phyloP scores from a whole-genome alignment of 1,284 basidiomycete genomes.

The Puccinia sorghi region DNA sequence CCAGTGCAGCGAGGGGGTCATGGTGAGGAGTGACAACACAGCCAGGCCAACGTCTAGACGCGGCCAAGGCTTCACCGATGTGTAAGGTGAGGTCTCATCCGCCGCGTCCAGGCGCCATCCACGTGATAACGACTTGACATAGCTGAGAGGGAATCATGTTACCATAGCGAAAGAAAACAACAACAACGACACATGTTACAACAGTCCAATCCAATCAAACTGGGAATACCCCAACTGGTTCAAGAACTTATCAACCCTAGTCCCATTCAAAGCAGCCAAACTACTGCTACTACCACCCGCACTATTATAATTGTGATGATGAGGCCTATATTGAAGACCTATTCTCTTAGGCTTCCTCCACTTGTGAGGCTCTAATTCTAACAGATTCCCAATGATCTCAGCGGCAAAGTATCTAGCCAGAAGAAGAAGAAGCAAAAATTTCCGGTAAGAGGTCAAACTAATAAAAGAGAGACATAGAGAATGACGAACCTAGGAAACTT shows the following conservation, averaged over 20 bases:
- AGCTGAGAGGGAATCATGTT: not conserved
- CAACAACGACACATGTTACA: slow-evolving; percentile 1
- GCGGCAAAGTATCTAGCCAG: slow-evolving; percentile 80
- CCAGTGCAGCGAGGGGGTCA: too few relatives aligned
- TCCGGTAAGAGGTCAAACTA: not conserved
- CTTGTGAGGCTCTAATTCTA: slow-evolving; percentile 80
- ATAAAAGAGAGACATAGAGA: slow-evolving; percentile 1
- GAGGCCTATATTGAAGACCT: slow-evolving; percentile 65
- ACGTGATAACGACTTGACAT: not conserved
- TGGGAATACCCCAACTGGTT: slow-evolving; percentile 63
- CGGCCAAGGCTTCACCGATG: too few relatives aligned
- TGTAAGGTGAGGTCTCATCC: too few relatives aligned
- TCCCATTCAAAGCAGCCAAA: slow-evolving; percentile 9
- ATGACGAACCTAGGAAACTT: slow-evolving; percentile 75
- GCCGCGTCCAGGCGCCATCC: not conserved
- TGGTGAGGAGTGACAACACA: too few relatives aligned
- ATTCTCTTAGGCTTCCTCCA: slow-evolving; percentile 79
- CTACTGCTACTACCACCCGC: not conserved
- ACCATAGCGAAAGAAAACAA: not conserved
- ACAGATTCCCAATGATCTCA: slow-evolving; percentile 88
- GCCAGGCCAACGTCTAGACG: too few relatives aligned
- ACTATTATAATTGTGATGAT: slow-evolving; percentile 57
- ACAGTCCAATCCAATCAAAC: slow-evolving; percentile 76
- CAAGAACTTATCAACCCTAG: slow-evolving; percentile 37
- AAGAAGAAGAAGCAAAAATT: not conserved